phyloP scores from a whole-genome alignment of 345 rosid genomes.

The Camelina sativa region DNA sequence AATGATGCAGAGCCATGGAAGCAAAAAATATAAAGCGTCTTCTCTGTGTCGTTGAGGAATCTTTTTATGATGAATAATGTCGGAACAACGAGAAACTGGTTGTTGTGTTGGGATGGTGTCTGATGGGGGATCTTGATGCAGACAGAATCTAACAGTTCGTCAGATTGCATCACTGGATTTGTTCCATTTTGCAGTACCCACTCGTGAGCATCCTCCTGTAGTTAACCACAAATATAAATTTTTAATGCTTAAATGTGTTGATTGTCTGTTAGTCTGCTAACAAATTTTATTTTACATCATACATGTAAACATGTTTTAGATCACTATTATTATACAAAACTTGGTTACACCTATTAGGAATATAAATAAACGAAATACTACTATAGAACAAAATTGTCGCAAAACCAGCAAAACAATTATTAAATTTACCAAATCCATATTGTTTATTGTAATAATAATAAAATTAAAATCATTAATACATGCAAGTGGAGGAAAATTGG shows the following conservation, averaged over 20 bases:
- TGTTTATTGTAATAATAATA: constrained; percentile 7
- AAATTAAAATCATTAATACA: not conserved
- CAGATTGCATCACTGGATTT: constrained; percentile 47
- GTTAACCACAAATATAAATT: constrained; percentile 12
- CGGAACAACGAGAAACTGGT: constrained; percentile 36
- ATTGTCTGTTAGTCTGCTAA: constrained; percentile 36
- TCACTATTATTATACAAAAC: constrained; percentile 27
- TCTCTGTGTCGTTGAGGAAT: constrained; percentile 34
- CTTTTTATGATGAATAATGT: constrained; percentile 31
- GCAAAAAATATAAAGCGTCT: constrained; percentile 11
- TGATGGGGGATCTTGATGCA: constrained; percentile 38
- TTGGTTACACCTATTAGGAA: constrained; percentile 4
- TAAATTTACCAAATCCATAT: constrained; percentile 20
- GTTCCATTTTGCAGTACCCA: constrained; percentile 41
- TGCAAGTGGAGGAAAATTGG: constrained; percentile 31
- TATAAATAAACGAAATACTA: not conserved
- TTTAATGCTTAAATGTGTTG: constrained; percentile 12
- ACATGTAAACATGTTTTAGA: not conserved
- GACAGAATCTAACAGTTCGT: constrained; percentile 47
- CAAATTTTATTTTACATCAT: not conserved
- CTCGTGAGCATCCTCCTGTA: constrained; percentile 45
- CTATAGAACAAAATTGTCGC: not conserved
- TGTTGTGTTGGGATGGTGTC: constrained; percentile 41
- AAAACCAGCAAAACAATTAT: not conserved
- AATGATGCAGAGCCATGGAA: constrained; percentile 37